Base-by-base conservation (phyloP, 495 filamentous ascomycete species). In the Hypomontagnella monticulosa region DNA sequence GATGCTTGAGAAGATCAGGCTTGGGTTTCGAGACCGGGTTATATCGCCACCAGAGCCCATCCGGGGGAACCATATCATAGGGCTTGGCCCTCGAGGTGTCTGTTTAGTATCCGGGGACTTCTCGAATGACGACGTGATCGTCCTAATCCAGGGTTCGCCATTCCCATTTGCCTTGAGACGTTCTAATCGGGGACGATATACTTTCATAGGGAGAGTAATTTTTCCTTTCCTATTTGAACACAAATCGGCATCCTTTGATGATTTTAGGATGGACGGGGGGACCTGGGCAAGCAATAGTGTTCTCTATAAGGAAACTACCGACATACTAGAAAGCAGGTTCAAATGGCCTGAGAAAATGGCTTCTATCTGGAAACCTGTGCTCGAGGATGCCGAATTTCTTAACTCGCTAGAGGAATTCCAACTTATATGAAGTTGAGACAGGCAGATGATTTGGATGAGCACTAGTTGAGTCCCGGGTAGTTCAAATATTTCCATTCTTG, bases 211-310 rank as follows among this genome's bases (percentile, higher is more conserved):
- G 20, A 48, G 59, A 15, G 49, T 33, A 4, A 34, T 62, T 47
- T 62, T 55, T 49, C 59, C 59, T 18, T 36, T 62, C 36, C 55
- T 42, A 44, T 63, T 49, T 27, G 59, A 63, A 23, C 51, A 56
- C 8, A 50, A 10, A n/a, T 63, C 59, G n/a, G 15, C 50, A 12
- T 55, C 49, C 11, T 63, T 63, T 30, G 51, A 63, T 43, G 50
- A 49, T 12, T 11, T 50, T 11, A 40, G 51, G 9, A 50, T 40
- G 27, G 20, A 56, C 6, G 50, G 56, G 40, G 34, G 20, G 19
- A 1, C 59, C 11, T 56, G 59, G 51, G 49, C 42, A 4, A 56
- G 43, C 9, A 34, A 33, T 37, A 56, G 42, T 11, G 33, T 33
- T 8, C 34, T 56, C 2, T 49, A 56, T 37, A 56, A 50, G 34